Percentiles rank a stretch among this genome's conserved stretches.
Evolutionary conservation across 331 rosid species (phyloP).

Genomic region (Spiraea crenata): DNA sequence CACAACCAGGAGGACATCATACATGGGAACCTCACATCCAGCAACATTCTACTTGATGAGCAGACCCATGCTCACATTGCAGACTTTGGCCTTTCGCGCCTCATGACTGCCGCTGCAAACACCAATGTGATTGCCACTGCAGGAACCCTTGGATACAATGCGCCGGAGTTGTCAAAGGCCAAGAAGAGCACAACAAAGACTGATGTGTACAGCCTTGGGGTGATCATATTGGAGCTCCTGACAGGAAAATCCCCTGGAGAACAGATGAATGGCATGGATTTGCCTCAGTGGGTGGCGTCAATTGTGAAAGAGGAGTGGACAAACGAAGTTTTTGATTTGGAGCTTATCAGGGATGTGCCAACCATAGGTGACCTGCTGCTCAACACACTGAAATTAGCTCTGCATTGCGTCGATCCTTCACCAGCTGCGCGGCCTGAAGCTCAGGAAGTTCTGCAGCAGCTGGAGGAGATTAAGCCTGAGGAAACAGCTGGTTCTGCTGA

Average conservation of each 20-base stretch:
- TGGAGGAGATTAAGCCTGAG: slow-evolving; percentile 73
- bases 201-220: slow-evolving; percentile 87
- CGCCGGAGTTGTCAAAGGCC: slow-evolving; percentile 92
- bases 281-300: slow-evolving; percentile 98
- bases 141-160: slow-evolving; percentile 81
- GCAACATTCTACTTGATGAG: slow-evolving; percentile 77
- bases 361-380: slow-evolving; percentile 71
- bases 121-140: slow-evolving; percentile 90
- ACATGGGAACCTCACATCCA: slow-evolving; percentile 87
- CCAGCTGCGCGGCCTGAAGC: slow-evolving; percentile 79
- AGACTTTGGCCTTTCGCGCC: slow-evolving; percentile 84
- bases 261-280: slow-evolving; percentile 78
- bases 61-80: slow-evolving; percentile 68
- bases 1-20: slow-evolving; percentile 66
- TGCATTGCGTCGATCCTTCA: slow-evolving; percentile 94
- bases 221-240: slow-evolving; percentile 79
- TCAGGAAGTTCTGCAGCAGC: slow-evolving; percentile 69
- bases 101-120: slow-evolving; percentile 82
- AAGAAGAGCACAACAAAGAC: slow-evolving; percentile 72
- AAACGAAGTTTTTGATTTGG: slow-evolving; percentile 96
- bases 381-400: slow-evolving; percentile 77
- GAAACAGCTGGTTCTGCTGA: slow-evolving; percentile 42
- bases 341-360: slow-evolving; percentile 80
- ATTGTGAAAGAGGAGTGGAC: slow-evolving; percentile 97
- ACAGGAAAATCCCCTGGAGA: slow-evolving; percentile 94